A percentile compares a stretch with the other conserved stretches of the same genome.
Conservation (phyloP, 1,139 yeast genomes). For the Yamadazyma triangularis region DNA sequence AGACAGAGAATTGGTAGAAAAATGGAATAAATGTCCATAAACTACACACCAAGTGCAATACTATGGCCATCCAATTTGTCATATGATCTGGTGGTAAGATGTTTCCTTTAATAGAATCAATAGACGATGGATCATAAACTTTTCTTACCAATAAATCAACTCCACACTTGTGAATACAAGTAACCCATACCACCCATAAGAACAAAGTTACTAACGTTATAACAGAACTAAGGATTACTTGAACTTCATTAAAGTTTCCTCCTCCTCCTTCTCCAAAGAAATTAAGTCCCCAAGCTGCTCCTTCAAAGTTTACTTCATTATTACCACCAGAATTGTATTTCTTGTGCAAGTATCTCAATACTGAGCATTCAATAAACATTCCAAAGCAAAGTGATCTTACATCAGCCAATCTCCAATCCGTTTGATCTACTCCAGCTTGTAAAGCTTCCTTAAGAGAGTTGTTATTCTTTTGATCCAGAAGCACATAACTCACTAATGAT, state of each 20-base stretch:
- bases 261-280: slow-evolving; percentile 1
- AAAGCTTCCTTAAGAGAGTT: too few relatives aligned
- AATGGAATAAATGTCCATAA: slow-evolving; percentile 21
- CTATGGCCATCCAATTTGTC: too few relatives aligned
- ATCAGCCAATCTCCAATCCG: slow-evolving; percentile 23
- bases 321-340: slow-evolving; percentile 2
- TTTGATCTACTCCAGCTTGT: slow-evolving; percentile 1
- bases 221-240: too few relatives aligned
- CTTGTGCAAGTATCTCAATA: slow-evolving; percentile 14
- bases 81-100: too few relatives aligned
- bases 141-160: too few relatives aligned
- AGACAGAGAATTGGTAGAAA: slow-evolving; percentile 1
- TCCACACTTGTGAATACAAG: slow-evolving; percentile 19
- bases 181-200: too few relatives aligned
- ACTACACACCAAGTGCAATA: slow-evolving; percentile 18
- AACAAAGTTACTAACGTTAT: too few relatives aligned
- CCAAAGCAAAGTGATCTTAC: slow-evolving; percentile 22
- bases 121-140: too few relatives aligned
- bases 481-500: too few relatives aligned
- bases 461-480: too few relatives aligned
- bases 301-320: slow-evolving; percentile 8
- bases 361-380: slow-evolving; percentile 12
- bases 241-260: slow-evolving; percentile 10
- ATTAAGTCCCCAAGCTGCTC: slow-evolving; percentile 1
- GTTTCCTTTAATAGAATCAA: too few relatives aligned